Base-by-base conservation (phyloP, 2,329 filamentous ascomycete species). In the Ophiosphaerella narmari region DNA sequence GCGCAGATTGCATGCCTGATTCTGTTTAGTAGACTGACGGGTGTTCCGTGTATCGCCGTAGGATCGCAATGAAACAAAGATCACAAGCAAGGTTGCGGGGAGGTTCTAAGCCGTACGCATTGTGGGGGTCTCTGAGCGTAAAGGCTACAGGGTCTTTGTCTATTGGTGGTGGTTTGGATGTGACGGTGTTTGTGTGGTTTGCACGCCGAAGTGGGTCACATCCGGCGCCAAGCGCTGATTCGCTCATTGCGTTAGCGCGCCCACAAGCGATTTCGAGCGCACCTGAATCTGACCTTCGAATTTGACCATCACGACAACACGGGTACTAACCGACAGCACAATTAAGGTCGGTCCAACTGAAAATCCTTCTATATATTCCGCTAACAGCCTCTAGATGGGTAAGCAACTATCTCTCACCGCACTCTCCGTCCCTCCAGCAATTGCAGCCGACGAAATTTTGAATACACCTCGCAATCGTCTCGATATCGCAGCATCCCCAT, bases 1-100 rank as follows among this genome's bases (percentile, higher is more conserved):
- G 88, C 43, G 94, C 77, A 44, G 80, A 76, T 67, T 92, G 86
- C 91, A 96, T 92, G 46, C 46, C 48, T 37, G 34, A 46, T 46
- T 48, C 40, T 46, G 41, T 46, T 48, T 46, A 42, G 50, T 40
- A 35, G 24, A 18, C 45, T 31, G 32, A 39, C n/a, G 23, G 37
- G 31, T 14, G 21, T 21, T 29, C 40, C 32, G 29, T n/a, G 42
- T 39, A 18, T 7, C 12, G 26, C 7, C 23, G 23, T 16, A 21
- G 8, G 38, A 40, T 50, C 51, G 49, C 46, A 38, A 33, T 18
- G 34, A 38, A 41, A 53, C 23, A 26, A 32, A 14, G 23, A 34
- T 38, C 41, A 33, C 53, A 50, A 33, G 49, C 50, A 47, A 48
- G 52, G 43, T 43, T 26, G 31, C 26, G 5, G 33, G 49, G 9